These are phyloP conservation scores for Phytopythium litorale DNA, from an alignment of 352 stramenopile genomes.

Conservation along the genomic window DNA sequence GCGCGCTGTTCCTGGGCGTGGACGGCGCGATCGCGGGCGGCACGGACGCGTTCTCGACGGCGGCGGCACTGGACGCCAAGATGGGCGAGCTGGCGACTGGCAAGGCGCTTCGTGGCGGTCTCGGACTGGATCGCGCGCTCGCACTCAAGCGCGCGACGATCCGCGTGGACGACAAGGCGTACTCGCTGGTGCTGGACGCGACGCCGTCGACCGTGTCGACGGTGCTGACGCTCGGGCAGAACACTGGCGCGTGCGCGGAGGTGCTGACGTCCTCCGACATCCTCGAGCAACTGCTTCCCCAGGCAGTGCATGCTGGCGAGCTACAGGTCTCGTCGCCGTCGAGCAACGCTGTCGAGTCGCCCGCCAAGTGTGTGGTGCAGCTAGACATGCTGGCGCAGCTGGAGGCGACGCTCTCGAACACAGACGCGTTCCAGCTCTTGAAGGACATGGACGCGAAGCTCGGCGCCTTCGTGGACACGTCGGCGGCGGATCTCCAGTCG, in stretches of 20 bases:
- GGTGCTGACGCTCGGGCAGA: constrained; percentile 20
- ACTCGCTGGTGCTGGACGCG: constrained; percentile 18
- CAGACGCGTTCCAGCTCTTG: constrained; percentile 31
- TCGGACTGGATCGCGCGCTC: neutral
- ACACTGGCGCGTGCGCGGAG: constrained; percentile 22
- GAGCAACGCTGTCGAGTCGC: neutral
- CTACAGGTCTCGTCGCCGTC: constrained; percentile 20
- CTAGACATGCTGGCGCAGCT: constrained; percentile 20
- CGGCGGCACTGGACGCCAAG: constrained; percentile 18
- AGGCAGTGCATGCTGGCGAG: constrained; percentile 16
- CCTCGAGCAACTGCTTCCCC: constrained; percentile 12
- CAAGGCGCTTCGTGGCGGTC: constrained; percentile 10
- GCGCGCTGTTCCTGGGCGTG: constrained; percentile 29
- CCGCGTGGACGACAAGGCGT: constrained; percentile 22
- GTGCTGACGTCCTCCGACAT: constrained; percentile 11
- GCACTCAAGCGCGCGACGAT: constrained; percentile 6
- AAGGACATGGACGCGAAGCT: constrained; percentile 41
- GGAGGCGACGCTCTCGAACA: neutral
- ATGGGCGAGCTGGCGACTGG: constrained; percentile 15
- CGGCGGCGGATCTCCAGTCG: constrained; percentile 16
- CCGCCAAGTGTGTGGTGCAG: constrained; percentile 15
- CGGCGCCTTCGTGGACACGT: constrained; percentile 29
- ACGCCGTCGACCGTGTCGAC: constrained; percentile 8
- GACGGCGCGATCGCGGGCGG: constrained; percentile 15
- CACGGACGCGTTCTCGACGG: constrained; percentile 16